Conservation (phyloP, 345 rosid genomes). For the Mallotus nudiflorus region DNA sequence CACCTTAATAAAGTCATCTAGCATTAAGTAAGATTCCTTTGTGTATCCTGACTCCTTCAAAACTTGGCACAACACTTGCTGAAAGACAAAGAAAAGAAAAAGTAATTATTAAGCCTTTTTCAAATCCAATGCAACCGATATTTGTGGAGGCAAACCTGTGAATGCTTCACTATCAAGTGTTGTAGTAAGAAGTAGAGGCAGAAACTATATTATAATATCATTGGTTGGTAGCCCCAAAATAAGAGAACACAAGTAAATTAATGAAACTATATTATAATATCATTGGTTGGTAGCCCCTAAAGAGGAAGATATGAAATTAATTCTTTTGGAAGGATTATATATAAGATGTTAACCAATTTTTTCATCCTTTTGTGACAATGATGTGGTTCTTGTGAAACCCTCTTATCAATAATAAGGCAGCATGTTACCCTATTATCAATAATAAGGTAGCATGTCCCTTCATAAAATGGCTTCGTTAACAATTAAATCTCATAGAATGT, state of each 20-base stretch:
- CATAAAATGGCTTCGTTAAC: constrained; percentile 1
- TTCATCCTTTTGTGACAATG: not conserved
- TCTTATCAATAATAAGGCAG: too few species aligned
- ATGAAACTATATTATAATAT: too few species aligned
- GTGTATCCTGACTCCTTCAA: constrained; percentile 65
- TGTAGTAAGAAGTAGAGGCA: not conserved
- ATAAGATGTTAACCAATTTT: not conserved
- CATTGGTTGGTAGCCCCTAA: too few species aligned
- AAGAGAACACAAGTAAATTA: not conserved
- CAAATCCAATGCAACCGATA: not conserved
- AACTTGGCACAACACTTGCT: constrained; percentile 60
- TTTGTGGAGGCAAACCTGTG: not conserved
- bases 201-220: constrained; percentile 1
- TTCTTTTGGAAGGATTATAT: not conserved
- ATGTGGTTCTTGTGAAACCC: not conserved
- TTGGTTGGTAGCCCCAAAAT: too few species aligned
- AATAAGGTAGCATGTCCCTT: not conserved
- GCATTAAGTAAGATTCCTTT: constrained; percentile 45
- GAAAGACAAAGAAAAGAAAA: constrained; percentile 23
- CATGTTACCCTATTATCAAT: too few species aligned
- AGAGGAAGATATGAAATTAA: not conserved
- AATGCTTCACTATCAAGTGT: not conserved
- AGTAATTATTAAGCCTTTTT: not conserved
- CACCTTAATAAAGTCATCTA: constrained; percentile 66
- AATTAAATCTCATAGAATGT: not conserved